phyloP scores from a whole-genome alignment of 257 asterid genomes.

The Knoxia roxburghii region DNA sequence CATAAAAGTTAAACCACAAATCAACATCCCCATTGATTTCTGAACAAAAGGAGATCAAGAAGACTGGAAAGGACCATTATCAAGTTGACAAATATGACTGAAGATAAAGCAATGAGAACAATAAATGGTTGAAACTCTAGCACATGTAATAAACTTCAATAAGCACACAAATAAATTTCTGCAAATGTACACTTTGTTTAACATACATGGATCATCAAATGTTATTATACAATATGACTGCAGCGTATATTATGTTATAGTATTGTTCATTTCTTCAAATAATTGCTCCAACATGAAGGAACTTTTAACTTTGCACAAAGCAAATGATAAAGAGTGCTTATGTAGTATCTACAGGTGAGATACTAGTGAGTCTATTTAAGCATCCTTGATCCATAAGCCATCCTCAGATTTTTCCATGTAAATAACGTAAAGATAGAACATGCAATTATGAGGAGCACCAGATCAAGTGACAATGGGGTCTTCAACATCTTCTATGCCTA shows the following conservation, averaged over 20 bases:
- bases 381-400: not conserved
- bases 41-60: not conserved
- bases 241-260: not conserved
- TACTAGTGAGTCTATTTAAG: not conserved
- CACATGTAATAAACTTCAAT: not conserved
- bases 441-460: not conserved
- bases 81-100: not conserved
- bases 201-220: not conserved
- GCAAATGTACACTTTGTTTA: not conserved
- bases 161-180: not conserved
- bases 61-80: not conserved
- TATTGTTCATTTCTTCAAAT: not conserved
- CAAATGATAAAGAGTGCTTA: not conserved
- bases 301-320: not conserved
- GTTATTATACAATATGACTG: not conserved
- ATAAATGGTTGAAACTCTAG: not conserved
- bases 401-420: not conserved
- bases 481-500: not conserved
- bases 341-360: not conserved
- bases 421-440: not conserved
- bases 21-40: constrained; percentile 7
- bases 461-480: not conserved
- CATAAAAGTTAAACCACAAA: constrained; percentile 24
- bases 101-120: not conserved
- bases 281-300: not conserved